phyloP scores from a whole-genome alignment of 2,329 filamentous ascomycete genomes.

The Aspergillus phoenicis region DNA sequence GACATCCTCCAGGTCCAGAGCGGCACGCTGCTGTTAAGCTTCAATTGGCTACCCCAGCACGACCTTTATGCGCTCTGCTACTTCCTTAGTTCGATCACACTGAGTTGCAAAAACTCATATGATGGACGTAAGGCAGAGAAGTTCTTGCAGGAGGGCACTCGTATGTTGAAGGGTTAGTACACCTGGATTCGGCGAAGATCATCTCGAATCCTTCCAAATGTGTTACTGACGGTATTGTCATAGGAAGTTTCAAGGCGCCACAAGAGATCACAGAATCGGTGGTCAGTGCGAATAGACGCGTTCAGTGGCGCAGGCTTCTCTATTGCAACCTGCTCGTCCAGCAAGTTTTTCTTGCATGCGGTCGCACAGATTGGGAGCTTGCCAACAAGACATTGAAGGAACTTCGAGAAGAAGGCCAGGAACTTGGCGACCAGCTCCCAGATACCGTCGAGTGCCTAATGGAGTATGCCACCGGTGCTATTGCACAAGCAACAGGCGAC shows the following conservation, averaged over 20 bases:
- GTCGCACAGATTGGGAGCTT: conserved; percentile 68
- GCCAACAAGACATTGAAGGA: conserved; percentile 62
- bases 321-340: conserved; percentile 72
- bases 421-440: conserved; percentile 44
- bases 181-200: conserved; percentile 17
- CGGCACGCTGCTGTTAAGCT: conserved; percentile 52
- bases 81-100: conserved; percentile 59
- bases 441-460: conserved; percentile 56
- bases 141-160: conserved; percentile 61
- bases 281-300: conserved; percentile 59
- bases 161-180: conserved; percentile 48
- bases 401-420: conserved; percentile 52
- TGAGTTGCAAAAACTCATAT: conserved; percentile 58
- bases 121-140: conserved; percentile 58
- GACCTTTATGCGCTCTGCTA: conserved; percentile 64
- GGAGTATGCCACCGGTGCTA: conserved; percentile 73
- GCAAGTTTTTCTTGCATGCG: conserved; percentile 69
- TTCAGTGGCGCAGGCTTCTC: conserved; percentile 66
- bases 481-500: conserved; percentile 75
- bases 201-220: conserved; percentile 15
- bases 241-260: conserved; percentile 41
- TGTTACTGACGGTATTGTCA: conserved; percentile 18
- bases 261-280: conserved; percentile 56
- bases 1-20: conserved; percentile 48
- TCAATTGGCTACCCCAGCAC: conserved; percentile 63